Evolutionary conservation across 768 basidiomycete genomes (phyloP), one percentile per base, ranked within the genome.

Genomic region (Rubroboletus pulcherrimus): DNA sequence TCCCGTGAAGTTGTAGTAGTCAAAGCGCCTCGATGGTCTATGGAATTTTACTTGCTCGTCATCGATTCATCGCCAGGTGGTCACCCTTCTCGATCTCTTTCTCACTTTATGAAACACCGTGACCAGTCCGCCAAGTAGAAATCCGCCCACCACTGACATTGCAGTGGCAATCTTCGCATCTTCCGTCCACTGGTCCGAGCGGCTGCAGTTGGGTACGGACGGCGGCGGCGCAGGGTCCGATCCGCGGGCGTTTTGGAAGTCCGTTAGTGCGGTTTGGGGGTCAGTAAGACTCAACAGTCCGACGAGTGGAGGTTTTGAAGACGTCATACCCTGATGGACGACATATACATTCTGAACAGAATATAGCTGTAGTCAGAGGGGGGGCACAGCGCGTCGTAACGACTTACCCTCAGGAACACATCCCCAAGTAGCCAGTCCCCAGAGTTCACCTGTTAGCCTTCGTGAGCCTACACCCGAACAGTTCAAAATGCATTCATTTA

Each of bases 361-460:
- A 45, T 4, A 45, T 34, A 17, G 15, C 30, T 14, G 40, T 67
- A 2, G 4, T 58, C 44, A 55, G 26, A 59, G 57, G 3, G 3
- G 17, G 12, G 12, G n/a, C 17, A 33, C 19, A 29, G n/a, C 17
- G 12, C 24, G 4, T 33, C 24, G 1, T 24, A 24, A 69, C 21
- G 29, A 70, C 75, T 53, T 55, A 80, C 82, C 60, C 83, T 74
- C 53, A 85, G 72, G 54, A 83, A 84, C 17, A 76, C 72, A 51
- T 82, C 82, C n/a, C 82, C 83, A 19, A 84, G 72, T 6, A 86
- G 71, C 82, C 82, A 86, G 66, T 85, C 84, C 5, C 78, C 81
- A 12, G 80, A 78, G 58, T 75, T 72, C n/a, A 81, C 72, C 78
- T 80, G 56, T 29, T 29, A 31, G 4, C 38, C 12, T 34, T 21